Base-by-base conservation (phyloP, 176 grass and related monocot genomes). In the Cenchrus purpureus region DNA sequence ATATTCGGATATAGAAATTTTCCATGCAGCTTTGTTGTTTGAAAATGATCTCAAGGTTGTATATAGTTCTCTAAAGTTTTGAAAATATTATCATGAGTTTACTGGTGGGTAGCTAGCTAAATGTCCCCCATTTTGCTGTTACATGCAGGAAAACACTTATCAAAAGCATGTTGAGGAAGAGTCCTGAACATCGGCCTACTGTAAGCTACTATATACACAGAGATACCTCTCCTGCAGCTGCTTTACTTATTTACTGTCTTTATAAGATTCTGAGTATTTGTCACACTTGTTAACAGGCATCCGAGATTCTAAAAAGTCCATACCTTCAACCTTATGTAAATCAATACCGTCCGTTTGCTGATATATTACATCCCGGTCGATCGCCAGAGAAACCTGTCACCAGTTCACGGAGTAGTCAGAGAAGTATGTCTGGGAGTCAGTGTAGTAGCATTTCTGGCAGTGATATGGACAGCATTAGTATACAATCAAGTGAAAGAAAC, bases 131-230 rank as follows among this genome's bases (percentile, higher is more conserved):
- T 71, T 74, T 71, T 73, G 17, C 67, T 68, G 70, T 79, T 92
- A 78, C 17, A 86, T 94, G 76, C 74, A 99, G 97, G 83, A 99
- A 99, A 97, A 16, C 76, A 61, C 84, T 99, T 70, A 94, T 99
- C 76, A 99, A 97, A 91, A 92, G 88, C 86, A 94, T 99, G 97
- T 63, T 99, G 60, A 94, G 97, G 80, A 99, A 99, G 86, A 97
- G 79, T 86, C 97, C 97, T 68, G 97, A 99, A 79, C 90, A 99
- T 87, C 90, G 97, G 17, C 97, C 97, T 48, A 99, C 78, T 73
- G 97, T 99, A 94, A 94, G 97, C 88, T 83, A 91, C 56, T 52
- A 59, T 83, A 59, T 83, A 44, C 65, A 58, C 65, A 84, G 74
- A 76, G 32, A 79, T 73, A 64, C 11, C 10, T 82, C 53, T 51